Conservation (phyloP, 257 asterid genomes). For the Fraxinus quadrangulata region DNA sequence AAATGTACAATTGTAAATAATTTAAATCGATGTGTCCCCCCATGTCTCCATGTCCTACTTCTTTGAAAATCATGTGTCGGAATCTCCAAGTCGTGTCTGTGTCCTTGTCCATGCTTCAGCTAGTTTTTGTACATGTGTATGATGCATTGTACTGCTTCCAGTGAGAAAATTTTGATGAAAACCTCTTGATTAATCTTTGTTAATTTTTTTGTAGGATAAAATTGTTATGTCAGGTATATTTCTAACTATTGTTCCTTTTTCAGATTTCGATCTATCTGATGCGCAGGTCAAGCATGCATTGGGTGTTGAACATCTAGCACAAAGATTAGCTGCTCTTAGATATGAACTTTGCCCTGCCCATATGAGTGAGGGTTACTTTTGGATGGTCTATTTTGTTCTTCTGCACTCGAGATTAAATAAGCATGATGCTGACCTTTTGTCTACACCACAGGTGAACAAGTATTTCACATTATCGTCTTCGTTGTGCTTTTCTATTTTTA, state of each 20-base stretch:
- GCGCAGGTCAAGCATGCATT: conserved; percentile 76
- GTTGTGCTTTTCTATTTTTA: neutral
- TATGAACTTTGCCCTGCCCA: conserved; percentile 93
- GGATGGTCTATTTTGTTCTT: conserved; percentile 99
- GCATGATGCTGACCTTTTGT: conserved; percentile 68
- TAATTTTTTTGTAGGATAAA: neutral
- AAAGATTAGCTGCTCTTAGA: conserved; percentile 94
- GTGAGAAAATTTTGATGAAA: neutral
- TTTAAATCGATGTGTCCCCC: neutral
- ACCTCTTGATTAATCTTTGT: neutral
- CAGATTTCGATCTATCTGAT: conserved; percentile 83
- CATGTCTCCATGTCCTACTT: neutral
- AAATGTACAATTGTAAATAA: no score
- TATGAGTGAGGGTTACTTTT: conserved; percentile 86
- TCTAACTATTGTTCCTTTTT: conserved; percentile 25
- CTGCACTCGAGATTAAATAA: conserved; percentile 81
- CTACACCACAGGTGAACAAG: conserved; percentile 78
- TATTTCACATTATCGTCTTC: conserved; percentile 6
- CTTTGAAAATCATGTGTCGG: neutral
- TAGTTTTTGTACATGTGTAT: neutral
- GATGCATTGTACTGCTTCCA: neutral
- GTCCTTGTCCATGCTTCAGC: neutral
- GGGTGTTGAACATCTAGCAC: conserved; percentile 82
- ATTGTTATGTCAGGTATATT: conserved; percentile 23
- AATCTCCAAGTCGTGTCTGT: neutral